Evolutionary conservation across 2,329 filamentous ascomycete genomes (phyloP), one percentile per base, ranked within the genome.

Genomic region (Xylaria sp.): DNA sequence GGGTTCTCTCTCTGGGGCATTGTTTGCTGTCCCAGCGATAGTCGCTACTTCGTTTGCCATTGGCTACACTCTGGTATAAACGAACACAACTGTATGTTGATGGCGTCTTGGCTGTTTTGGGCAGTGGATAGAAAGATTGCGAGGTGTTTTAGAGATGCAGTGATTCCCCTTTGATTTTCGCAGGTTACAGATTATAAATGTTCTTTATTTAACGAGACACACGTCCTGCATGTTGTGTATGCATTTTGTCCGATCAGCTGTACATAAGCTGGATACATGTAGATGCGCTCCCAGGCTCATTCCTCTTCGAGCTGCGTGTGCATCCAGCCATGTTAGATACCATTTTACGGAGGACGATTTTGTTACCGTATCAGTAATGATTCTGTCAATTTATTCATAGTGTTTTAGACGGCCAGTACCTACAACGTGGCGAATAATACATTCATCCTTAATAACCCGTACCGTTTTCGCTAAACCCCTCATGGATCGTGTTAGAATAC

Each of bases 41-140:
- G 19, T 67, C 21, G 64, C 64, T 11, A 62, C 64, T 11, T 66
- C 62, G 5, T 62, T 66, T 17, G 64, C 64, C 2, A 35, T 67
- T 49, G 64, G 64, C 10, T 21, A 63, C 35, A 63, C 62, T 6
- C 29, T 67, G n/a, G 13, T 67, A 27, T 67, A 65, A 58, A 49
- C 7, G 40, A 40, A 40, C 25, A 52, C 27, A n/a, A 19, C 17
- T 13, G 8, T 52, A 46, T 25, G 49, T 54, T n/a, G 44, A 54
- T 49, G 55, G 48, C 48, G 49, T 56, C 41, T 43, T 27, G 37
- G 40, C 51, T 65, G 55, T 63, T 65, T 65, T 57, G 27, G 48
- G 55, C 52, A 58, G 62, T 49, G 44, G 40, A 51, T 62, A 62
- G 58, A 58, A 54, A 58, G 55, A 64, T 41, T 48, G 40, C 44